Conservation (phyloP, 2,329 filamentous ascomycete genomes). For the Fusarium dimerum region DNA sequence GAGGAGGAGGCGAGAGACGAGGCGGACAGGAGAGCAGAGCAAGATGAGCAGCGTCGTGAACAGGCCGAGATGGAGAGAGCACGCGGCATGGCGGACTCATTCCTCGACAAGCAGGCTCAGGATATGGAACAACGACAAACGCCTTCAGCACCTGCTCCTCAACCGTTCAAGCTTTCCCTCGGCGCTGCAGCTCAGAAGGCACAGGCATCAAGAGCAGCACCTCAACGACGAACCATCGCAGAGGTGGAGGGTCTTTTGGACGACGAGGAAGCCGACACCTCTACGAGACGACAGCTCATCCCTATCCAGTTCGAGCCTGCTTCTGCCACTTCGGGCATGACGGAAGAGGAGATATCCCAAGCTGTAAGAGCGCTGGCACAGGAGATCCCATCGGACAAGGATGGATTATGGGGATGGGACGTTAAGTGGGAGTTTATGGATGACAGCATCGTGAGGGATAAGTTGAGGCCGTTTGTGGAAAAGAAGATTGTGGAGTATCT, state of each 20-base stretch:
- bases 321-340: slow-evolving; percentile 63
- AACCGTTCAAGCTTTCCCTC: slow-evolving; percentile 89
- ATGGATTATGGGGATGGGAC: slow-evolving; percentile 87
- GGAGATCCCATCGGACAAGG: slow-evolving; percentile 86
- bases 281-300: slow-evolving; percentile 72
- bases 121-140: slow-evolving; percentile 62
- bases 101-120: slow-evolving; percentile 80
- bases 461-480: slow-evolving; percentile 91
- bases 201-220: slow-evolving; percentile 55
- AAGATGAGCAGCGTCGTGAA: slow-evolving; percentile 70
- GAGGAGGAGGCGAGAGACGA: slow-evolving; percentile 79
- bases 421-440: slow-evolving; percentile 93
- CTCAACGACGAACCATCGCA: slow-evolving; percentile 76
- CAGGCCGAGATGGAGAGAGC: slow-evolving; percentile 75
- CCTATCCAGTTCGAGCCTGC: slow-evolving; percentile 80
- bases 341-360: slow-evolving; percentile 83
- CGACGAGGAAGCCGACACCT: slow-evolving; percentile 82
- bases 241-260: slow-evolving; percentile 94
- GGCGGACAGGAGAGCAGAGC: slow-evolving; percentile 77
- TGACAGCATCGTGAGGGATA: slow-evolving; percentile 76
- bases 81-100: slow-evolving; percentile 83
- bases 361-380: slow-evolving; percentile 80
- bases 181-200: slow-evolving; percentile 81
- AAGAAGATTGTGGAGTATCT: slow-evolving; percentile 98
- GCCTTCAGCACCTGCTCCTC: slow-evolving; percentile 54